A percentile compares a stretch with the other conserved stretches of the same genome.
Evolutionary conservation across 2,329 filamentous ascomycete genomes (phyloP).

Genomic region (Fusarium stilboides): DNA sequence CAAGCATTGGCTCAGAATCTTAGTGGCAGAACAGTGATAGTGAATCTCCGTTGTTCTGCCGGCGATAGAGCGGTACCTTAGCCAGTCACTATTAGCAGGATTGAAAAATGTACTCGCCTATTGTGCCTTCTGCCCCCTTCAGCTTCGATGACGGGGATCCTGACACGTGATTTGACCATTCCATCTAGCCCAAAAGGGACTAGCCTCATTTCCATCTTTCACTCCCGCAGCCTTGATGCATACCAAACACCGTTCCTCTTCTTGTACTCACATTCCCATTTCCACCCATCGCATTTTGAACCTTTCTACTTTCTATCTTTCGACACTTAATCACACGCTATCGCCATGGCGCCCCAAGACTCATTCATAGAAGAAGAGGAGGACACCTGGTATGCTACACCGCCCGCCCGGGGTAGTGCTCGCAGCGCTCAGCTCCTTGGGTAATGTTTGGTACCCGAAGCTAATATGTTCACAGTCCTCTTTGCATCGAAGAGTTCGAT

Average conservation of each 20-base stretch:
- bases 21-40: conserved; percentile 38
- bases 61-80: conserved; percentile 45
- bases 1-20: conserved; percentile 49
- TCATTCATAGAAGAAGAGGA: conserved; percentile 81
- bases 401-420: conserved; percentile 20
- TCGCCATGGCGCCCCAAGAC: conserved; percentile 77
- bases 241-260: conserved; percentile 47
- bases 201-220: conserved; percentile 51
- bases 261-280: conserved; percentile 45
- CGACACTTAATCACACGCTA: conserved; percentile 42
- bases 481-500: conserved; percentile 99
- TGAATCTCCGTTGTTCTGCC: conserved; percentile 52
- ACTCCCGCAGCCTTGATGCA: conserved; percentile 51
- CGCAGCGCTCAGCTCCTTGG: conserved; percentile 40
- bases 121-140: background rate
- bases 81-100: accelerated
- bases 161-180: conserved; percentile 43
- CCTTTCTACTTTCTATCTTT: conserved; percentile 38
- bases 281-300: conserved; percentile 39
- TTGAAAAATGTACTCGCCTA: conserved; percentile 39
- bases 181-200: conserved; percentile 37
- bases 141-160: conserved; percentile 16
- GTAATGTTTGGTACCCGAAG: conserved; percentile 43
- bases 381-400: conserved; percentile 72
- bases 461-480: conserved; percentile 74